phyloP scores from a whole-genome alignment of 2,329 filamentous ascomycete genomes.

The Leptodontidium sp. region DNA sequence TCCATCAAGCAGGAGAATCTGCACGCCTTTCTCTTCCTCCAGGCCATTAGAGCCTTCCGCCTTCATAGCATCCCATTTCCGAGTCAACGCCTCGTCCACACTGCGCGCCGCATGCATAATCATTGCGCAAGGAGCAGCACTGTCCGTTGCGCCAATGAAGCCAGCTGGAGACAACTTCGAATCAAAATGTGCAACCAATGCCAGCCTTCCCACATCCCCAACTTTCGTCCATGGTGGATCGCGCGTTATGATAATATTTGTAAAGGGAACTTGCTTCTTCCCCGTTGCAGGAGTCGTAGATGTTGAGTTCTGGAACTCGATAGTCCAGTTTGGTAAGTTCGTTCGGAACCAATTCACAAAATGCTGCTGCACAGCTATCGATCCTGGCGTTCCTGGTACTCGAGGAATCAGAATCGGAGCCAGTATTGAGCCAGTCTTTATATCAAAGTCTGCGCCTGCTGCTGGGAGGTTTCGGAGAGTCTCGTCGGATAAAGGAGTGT shows the following conservation, averaged over 20 bases:
- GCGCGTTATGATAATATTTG: conserved; percentile 84
- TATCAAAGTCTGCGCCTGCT: conserved; percentile 80
- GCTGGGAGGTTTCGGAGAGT: conserved; percentile 76
- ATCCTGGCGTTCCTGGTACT: conserved; percentile 86
- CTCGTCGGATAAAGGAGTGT: conserved; percentile 71
- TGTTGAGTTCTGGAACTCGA: conserved; percentile 91
- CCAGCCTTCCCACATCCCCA: conserved; percentile 82
- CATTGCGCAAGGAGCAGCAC: conserved; percentile 93
- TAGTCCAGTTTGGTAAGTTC: conserved; percentile 78
- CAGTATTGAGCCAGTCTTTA: conserved; percentile 76
- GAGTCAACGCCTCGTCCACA: conserved; percentile 80
- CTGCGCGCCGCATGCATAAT: conserved; percentile 85
- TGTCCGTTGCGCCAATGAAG: conserved; percentile 94
- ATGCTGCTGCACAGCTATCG: conserved; percentile 76
- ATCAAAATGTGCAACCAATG: conserved; percentile 94
- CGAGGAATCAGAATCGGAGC: conserved; percentile 88
- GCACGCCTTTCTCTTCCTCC: conserved; percentile 82
- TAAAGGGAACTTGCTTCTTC: conserved; percentile 77
- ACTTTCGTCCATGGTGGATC: conserved; percentile 83
- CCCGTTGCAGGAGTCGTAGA: conserved; percentile 80
- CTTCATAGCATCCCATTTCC: conserved; percentile 81
- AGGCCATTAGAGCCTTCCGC: conserved; percentile 64
- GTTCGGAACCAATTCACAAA: conserved; percentile 82
- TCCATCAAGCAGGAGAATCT: conserved; percentile 89
- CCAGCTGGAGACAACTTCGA: conserved; percentile 80